Evolutionary conservation across 441 rosid genomes (phyloP).

Genomic region (Gossypium trilobum): DNA sequence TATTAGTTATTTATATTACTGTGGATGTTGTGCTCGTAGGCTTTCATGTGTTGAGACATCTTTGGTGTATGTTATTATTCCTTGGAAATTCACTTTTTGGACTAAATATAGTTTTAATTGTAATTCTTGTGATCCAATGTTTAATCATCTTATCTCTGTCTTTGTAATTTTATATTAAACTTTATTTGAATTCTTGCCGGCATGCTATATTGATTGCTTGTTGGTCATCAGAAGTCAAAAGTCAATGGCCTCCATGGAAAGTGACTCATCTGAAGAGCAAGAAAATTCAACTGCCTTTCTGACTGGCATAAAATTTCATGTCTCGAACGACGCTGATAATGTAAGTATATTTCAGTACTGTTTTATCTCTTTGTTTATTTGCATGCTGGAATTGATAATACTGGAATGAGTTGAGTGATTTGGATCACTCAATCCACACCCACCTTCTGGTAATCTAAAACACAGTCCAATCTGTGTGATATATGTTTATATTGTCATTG

Average conservation of each 20-base stretch:
- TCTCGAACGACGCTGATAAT: conserved; percentile 46
- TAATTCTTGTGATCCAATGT: not conserved
- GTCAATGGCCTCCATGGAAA: conserved; percentile 33
- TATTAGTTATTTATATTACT: not conserved
- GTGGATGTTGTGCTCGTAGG: not conserved
- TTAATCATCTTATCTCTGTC: not conserved
- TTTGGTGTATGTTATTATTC: not conserved
- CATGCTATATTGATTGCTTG: conserved; percentile 23
- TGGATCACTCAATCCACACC: not conserved
- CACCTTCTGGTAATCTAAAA: not conserved
- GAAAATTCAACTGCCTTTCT: conserved; percentile 42
- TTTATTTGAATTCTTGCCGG: conserved; percentile 8
- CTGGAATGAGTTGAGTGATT: not conserved
- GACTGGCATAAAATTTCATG: conserved; percentile 41
- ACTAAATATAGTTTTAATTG: not conserved
- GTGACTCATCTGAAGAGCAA: conserved; percentile 32
- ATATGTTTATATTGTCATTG: not conserved
- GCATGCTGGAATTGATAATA: not conserved
- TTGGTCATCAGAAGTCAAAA: conserved; percentile 18
- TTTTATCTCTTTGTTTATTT: conserved; percentile 4
- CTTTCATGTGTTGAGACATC: not conserved
- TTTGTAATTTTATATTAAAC: not conserved
- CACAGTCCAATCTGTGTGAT: not conserved
- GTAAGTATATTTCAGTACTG: conserved; percentile 28
- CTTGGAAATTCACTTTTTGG: not conserved